Base-by-base conservation (phyloP, 441 rosid genomes). In the Eutrema salsugineum region DNA sequence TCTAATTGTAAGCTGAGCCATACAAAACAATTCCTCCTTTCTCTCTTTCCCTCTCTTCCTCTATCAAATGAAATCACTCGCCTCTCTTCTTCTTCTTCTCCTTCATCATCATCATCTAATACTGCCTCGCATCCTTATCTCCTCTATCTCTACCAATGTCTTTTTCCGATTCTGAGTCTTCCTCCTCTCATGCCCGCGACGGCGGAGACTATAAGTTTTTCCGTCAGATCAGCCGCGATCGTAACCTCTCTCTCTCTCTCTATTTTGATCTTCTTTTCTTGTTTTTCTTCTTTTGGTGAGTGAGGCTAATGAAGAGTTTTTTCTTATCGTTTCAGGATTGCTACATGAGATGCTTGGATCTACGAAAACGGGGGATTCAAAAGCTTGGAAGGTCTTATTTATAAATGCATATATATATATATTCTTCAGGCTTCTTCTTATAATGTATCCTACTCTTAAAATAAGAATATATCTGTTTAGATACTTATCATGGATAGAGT, bases 401-500 rank as follows among this genome's bases (percentile, higher is more conserved):
- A 8, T 30, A 22, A 2, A n/a, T n/a, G n/a, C n/a, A n/a, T n/a
- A n/a, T n/a, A n/a, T n/a, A n/a, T n/a, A n/a, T n/a, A n/a, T n/a
- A n/a, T 10, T 4, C 15, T 38, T 30, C 1, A 24, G 33, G 35
- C 11, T 30, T 57, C 6, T 16, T n/a, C 5, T 20, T 20, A 22
- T 22, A 2, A 22, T 22, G 24, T 22, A 22, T 22, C 24, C 3
- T 22, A 22, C 2, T 22, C 24, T 22, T 22, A 22, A 2, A 22
- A 22, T 22, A 4, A n/a, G n/a, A n/a, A n/a, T n/a, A 22, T 22
- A 22, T 22, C 24, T 22, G 2, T 22, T 22, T 22, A 22, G 99
- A 92, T 94, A 33, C 88, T 92, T 22, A 94, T 94, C 67, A 94
- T 94, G 97, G 99, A 94, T 70, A 92, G 85, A 79, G 96, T 90